Evolutionary conservation across 306 rosid genomes (phyloP).

Genomic region (Abrus precatorius): DNA sequence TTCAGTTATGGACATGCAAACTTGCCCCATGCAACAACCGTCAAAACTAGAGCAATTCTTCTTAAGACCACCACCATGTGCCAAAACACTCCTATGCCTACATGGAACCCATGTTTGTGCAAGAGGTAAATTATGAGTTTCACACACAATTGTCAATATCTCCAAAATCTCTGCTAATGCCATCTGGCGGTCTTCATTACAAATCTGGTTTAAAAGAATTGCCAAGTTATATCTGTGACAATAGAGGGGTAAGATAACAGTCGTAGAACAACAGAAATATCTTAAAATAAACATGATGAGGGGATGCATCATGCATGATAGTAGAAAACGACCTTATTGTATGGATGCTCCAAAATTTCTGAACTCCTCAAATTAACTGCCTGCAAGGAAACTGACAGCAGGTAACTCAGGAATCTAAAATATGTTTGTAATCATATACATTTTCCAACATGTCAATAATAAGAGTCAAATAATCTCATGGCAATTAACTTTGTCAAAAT

Average conservation of each 20-base stretch:
- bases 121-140: conserved; percentile 83
- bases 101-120: conserved; percentile 99
- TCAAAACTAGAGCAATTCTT: conserved; percentile 83
- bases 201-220: conserved; percentile 85
- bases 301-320: conserved; percentile 40
- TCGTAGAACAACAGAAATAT: conserved; percentile 41
- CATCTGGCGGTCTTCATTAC: conserved; percentile 82
- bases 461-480: conserved; percentile 6
- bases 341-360: conserved; percentile 72
- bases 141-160: conserved; percentile 80
- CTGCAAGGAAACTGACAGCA: conserved; percentile 67
- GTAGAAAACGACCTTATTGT: conserved; percentile 66
- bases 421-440: conserved; percentile 12
- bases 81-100: conserved; percentile 81
- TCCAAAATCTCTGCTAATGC: conserved; percentile 86
- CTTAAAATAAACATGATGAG: conserved; percentile 30
- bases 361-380: conserved; percentile 85
- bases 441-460: conserved; percentile 17
- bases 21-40: conserved; percentile 82
- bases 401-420: conserved; percentile 48
- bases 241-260: conserved; percentile 53
- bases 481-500: not conserved
- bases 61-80: conserved; percentile 82
- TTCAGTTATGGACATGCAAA: conserved; percentile 91
- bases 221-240: conserved; percentile 73